These are phyloP conservation scores for Xylariaceae sp. DNA, from an alignment of 2,329 filamentous ascomycete genomes.

Conservation along the genomic window DNA sequence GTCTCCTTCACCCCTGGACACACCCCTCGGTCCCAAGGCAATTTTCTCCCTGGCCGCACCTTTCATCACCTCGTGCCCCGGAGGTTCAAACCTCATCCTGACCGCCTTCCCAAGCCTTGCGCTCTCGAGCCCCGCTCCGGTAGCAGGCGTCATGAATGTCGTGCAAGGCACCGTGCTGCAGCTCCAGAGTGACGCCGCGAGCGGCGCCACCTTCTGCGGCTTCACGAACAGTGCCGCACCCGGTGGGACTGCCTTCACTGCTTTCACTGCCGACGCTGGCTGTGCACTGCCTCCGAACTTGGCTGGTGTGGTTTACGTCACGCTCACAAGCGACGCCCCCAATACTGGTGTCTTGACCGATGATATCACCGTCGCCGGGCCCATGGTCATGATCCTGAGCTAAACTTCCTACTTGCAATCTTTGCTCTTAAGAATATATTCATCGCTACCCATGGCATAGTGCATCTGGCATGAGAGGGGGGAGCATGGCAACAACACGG, in stretches of 20 bases:
- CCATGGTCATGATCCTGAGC: slow-evolving; percentile 54
- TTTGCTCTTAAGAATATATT: too few relatives aligned
- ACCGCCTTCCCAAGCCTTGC: slow-evolving; percentile 58
- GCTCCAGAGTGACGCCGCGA: slow-evolving; percentile 48
- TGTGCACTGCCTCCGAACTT: slow-evolving; percentile 62
- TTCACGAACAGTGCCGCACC: slow-evolving; percentile 60
- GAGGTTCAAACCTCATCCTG: slow-evolving; percentile 60
- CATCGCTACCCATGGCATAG: neutral
- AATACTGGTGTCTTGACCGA: slow-evolving; percentile 52
- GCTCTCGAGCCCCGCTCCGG: slow-evolving; percentile 43
- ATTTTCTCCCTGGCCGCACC: slow-evolving; percentile 71
- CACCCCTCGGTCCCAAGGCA: slow-evolving; percentile 61
- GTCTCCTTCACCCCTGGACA: slow-evolving; percentile 67
- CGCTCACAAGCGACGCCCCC: slow-evolving; percentile 54
- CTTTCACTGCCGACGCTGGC: slow-evolving; percentile 49
- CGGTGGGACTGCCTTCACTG: slow-evolving; percentile 57
- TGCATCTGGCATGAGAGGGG: neutral
- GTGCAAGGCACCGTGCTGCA: slow-evolving; percentile 40
- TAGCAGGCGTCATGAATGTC: slow-evolving; percentile 35
- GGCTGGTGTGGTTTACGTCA: slow-evolving; percentile 63
- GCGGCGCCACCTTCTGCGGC: slow-evolving; percentile 56
- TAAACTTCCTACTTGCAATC: slow-evolving; percentile 24
- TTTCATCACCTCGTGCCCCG: slow-evolving; percentile 69
- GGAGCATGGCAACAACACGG: slow-evolving; percentile 2
- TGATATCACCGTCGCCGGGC: slow-evolving; percentile 62